These are phyloP conservation scores for Didymella segeticola DNA, from an alignment of 2,329 filamentous ascomycete genomes.

Conservation along the genomic window DNA sequence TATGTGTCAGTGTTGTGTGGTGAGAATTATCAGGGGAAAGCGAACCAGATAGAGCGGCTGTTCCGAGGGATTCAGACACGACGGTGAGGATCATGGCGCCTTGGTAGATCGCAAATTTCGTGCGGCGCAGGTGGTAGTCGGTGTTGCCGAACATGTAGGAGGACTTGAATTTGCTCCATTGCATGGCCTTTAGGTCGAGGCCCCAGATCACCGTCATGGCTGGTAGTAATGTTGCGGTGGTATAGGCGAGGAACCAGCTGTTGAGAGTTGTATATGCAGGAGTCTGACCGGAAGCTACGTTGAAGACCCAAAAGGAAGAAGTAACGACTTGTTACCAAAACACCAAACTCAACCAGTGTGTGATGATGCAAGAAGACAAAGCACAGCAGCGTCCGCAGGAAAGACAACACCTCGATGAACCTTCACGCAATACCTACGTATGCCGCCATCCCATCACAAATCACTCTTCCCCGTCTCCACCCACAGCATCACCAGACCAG, in stretches of 20 bases:
- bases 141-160: constrained; percentile 64
- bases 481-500: constrained; percentile 2
- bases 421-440: constrained; percentile 11
- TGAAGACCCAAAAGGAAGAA: neutral
- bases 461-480: constrained; percentile 5
- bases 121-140: constrained; percentile 61
- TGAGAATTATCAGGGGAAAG: neutral
- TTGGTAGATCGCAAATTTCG: constrained; percentile 67
- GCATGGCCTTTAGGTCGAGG: constrained; percentile 62
- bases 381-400: neutral
- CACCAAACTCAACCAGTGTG: neutral
- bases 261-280: neutral
- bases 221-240: neutral
- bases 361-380: neutral
- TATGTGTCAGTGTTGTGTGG: neutral
- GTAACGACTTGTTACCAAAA: neutral
- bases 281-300: constrained; percentile 1
- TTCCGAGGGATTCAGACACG: constrained; percentile 63
- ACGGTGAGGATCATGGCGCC: constrained; percentile 65
- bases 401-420: neutral
- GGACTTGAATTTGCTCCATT: constrained; percentile 64
- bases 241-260: neutral
- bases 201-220: constrained; percentile 61
- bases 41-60: constrained; percentile 58
- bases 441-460: constrained; percentile 1